These are phyloP conservation scores for Starmerella sp. DNA, from an alignment of 805 yeast species.

Conservation along the genomic window DNA sequence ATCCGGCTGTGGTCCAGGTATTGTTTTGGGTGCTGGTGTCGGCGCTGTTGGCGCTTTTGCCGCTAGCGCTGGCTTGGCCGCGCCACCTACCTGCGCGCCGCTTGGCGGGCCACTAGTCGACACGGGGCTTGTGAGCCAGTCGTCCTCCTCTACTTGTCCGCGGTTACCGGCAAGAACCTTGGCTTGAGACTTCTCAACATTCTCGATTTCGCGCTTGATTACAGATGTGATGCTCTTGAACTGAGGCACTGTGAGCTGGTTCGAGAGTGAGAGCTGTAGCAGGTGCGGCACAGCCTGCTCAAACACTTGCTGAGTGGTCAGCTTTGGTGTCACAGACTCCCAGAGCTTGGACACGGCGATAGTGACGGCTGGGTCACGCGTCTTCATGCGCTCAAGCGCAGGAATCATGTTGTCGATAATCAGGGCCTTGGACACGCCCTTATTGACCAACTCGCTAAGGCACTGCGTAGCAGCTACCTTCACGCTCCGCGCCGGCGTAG, in stretches of 20 bases:
- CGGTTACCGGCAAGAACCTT: conserved; percentile 15
- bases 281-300: conserved; percentile 44
- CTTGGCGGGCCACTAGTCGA: not conserved
- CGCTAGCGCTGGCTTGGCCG: not conserved
- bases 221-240: conserved; percentile 33
- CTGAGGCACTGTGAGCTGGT: conserved; percentile 34
- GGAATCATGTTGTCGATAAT: conserved; percentile 76
- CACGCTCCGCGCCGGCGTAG: conserved; percentile 72
- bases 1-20: not conserved
- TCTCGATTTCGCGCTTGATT: conserved; percentile 34
- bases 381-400: conserved; percentile 58
- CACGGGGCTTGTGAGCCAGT: conserved; percentile 11
- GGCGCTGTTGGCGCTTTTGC: not conserved
- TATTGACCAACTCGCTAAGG: conserved; percentile 12
- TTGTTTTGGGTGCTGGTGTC: not conserved
- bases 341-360: conserved; percentile 39
- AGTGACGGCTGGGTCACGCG: conserved; percentile 59
- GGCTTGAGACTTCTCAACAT: conserved; percentile 37
- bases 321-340: conserved; percentile 26
- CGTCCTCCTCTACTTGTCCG: conserved; percentile 10
- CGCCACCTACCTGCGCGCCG: not conserved
- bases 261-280: conserved; percentile 40
- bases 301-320: conserved; percentile 43
- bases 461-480: conserved; percentile 37
- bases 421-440: conserved; percentile 50